These are phyloP conservation scores for Cubamyces sp. DNA, from an alignment of 768 basidiomycete species.

Conservation along the genomic window DNA sequence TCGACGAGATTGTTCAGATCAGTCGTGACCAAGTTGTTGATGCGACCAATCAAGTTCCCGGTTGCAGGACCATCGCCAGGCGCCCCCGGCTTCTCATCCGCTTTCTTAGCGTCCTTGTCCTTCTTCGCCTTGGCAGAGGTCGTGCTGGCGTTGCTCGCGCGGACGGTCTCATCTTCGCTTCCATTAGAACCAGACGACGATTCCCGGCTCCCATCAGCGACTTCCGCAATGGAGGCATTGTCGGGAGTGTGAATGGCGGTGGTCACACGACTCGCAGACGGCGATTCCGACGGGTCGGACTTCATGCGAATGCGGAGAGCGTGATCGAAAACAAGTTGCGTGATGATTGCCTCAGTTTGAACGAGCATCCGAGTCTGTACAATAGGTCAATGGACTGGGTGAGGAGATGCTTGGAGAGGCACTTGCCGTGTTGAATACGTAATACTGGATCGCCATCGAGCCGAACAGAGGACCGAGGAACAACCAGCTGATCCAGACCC, in stretches of 20 bases:
- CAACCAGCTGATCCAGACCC: conserved; percentile 67
- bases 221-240: conserved; percentile 28
- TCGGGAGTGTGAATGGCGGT: conserved; percentile 35
- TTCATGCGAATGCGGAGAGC: conserved; percentile 57
- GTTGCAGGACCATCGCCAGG: background rate
- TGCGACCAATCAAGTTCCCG: conserved; percentile 68
- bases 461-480: conserved; percentile 51
- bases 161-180: conserved; percentile 26
- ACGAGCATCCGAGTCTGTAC: conserved; percentile 42
- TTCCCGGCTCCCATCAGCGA: background rate
- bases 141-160: conserved; percentile 20
- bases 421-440: conserved; percentile 41
- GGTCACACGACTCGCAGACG: conserved; percentile 27
- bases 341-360: conserved; percentile 49
- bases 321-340: conserved; percentile 60
- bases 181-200: conserved; percentile 1
- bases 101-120: conserved; percentile 18
- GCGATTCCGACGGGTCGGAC: conserved; percentile 31
- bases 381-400: too few relatives aligned
- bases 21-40: conserved; percentile 77
- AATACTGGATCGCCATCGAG: conserved; percentile 56
- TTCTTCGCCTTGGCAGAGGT: conserved; percentile 8
- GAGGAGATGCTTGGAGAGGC: background rate
- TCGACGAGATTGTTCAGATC: conserved; percentile 47
- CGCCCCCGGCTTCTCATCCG: background rate